Percentiles rank a stretch among this genome's conserved stretches.
These are phyloP conservation scores for Vaccinium myrtillus DNA, from an alignment of 148 eudicot genomes.

Conservation along the genomic window DNA sequence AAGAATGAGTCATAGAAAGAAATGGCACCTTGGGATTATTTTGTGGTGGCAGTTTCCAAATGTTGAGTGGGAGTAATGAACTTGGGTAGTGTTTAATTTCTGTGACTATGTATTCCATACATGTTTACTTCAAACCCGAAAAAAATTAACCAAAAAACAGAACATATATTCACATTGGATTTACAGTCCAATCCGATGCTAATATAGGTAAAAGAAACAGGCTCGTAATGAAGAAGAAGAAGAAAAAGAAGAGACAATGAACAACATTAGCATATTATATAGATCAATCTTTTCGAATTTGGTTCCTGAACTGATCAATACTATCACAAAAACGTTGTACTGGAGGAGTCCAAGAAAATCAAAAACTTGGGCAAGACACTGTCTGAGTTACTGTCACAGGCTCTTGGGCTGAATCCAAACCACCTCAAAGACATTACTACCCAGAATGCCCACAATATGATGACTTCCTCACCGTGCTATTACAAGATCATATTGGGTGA, in stretches of 20 bases:
- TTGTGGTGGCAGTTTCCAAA: background rate
- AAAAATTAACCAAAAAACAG: too few relatives aligned
- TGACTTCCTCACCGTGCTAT: background rate
- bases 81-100: background rate
- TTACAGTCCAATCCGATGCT: too few relatives aligned
- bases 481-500: conserved; percentile 22
- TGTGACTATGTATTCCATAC: background rate
- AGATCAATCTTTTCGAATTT: too few relatives aligned
- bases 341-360: conserved; percentile 25
- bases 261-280: too few relatives aligned
- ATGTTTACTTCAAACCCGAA: background rate
- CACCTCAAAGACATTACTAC: conserved; percentile 39
- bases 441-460: conserved; percentile 45
- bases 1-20: background rate
- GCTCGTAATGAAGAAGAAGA: too few relatives aligned
- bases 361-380: background rate
- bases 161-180: too few relatives aligned
- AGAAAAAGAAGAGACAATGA: too few relatives aligned
- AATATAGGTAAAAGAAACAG: too few relatives aligned
- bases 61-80: background rate
- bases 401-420: conserved; percentile 26
- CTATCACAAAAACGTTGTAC: conserved; percentile 23
- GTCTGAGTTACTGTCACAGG: conserved; percentile 34
- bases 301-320: background rate
- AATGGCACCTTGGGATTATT: background rate